Evolutionary conservation across 768 basidiomycete genomes (phyloP).

Genomic region (Auricularia heimuer): DNA sequence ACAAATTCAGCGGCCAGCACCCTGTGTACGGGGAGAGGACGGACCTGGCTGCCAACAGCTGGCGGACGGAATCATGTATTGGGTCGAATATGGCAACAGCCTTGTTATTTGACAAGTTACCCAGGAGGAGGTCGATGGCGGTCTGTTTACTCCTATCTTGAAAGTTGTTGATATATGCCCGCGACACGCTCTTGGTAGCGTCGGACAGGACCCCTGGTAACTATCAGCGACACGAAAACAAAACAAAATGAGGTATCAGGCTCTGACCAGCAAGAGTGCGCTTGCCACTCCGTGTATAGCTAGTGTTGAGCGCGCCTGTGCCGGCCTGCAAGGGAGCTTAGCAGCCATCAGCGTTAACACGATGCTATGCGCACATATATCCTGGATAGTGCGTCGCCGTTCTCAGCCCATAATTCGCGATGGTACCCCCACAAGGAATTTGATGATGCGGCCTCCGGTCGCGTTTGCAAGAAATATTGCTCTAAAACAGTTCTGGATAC

Average conservation of each 20-base stretch:
- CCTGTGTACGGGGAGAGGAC: conserved; percentile 6
- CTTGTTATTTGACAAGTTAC: conserved; percentile 80
- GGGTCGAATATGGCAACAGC: conserved; percentile 92
- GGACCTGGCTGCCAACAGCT: conserved; percentile 59
- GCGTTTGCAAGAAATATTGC: conserved; percentile 70
- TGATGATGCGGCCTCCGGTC: conserved; percentile 64
- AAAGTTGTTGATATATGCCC: conserved; percentile 97
- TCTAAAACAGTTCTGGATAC: conserved; percentile 74
- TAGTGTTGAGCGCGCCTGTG: conserved; percentile 76
- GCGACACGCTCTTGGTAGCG: conserved; percentile 90
- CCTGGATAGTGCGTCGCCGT: conserved; percentile 83
- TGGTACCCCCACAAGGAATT: conserved; percentile 74
- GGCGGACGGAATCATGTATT: conserved; percentile 77
- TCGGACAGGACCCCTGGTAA: conserved; percentile 75
- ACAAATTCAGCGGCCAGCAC: neutral
- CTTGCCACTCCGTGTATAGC: conserved; percentile 91
- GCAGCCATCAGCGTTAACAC: neutral
- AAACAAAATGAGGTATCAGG: neutral
- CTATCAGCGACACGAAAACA: conserved; percentile 9
- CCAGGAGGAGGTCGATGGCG: conserved; percentile 96
- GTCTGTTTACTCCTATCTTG: conserved; percentile 90
- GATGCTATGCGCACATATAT: conserved; percentile 57
- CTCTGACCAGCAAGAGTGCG: conserved; percentile 56
- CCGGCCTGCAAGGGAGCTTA: conserved; percentile 8
- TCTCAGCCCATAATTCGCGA: conserved; percentile 94